Conservation (phyloP, 257 asterid genomes). For the Solanum chmielewskii region DNA sequence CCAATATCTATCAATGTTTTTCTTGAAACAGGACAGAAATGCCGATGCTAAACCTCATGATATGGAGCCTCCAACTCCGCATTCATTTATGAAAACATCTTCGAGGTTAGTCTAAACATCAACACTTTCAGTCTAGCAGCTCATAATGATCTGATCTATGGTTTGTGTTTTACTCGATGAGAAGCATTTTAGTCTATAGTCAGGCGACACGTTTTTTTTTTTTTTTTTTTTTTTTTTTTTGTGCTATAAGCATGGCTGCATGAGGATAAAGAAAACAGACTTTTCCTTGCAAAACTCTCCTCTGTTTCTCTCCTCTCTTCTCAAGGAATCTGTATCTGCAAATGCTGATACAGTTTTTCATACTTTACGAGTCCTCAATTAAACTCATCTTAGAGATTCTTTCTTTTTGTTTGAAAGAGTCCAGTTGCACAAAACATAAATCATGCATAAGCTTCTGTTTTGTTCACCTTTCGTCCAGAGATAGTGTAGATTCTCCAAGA, state of each 20-base stretch:
- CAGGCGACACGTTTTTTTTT: too few species aligned
- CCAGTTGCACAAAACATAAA: neutral
- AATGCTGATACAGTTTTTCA: neutral
- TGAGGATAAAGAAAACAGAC: neutral
- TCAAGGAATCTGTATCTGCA: neutral
- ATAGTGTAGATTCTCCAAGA: neutral
- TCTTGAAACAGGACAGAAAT: slow-evolving; percentile 57
- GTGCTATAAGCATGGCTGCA: neutral
- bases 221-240: neutral
- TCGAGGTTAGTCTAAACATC: slow-evolving; percentile 48
- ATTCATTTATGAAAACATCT: slow-evolving; percentile 47
- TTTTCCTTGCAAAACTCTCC: neutral
- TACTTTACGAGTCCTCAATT: neutral
- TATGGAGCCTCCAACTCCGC: slow-evolving; percentile 70
- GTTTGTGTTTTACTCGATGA: neutral
- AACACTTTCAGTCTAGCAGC: neutral
- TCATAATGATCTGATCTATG: neutral
- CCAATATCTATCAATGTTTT: neutral
- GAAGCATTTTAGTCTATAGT: neutral
- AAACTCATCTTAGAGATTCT: neutral
- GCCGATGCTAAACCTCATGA: slow-evolving; percentile 65
- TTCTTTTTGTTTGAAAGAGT: neutral
- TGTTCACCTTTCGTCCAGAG: neutral
- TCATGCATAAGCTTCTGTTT: neutral
- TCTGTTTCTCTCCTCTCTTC: neutral